A percentile compares a stretch with the other conserved stretches of the same genome.
phyloP scores from a whole-genome alignment of 2,329 filamentous ascomycete genomes.

The Aspergillus sp. region DNA sequence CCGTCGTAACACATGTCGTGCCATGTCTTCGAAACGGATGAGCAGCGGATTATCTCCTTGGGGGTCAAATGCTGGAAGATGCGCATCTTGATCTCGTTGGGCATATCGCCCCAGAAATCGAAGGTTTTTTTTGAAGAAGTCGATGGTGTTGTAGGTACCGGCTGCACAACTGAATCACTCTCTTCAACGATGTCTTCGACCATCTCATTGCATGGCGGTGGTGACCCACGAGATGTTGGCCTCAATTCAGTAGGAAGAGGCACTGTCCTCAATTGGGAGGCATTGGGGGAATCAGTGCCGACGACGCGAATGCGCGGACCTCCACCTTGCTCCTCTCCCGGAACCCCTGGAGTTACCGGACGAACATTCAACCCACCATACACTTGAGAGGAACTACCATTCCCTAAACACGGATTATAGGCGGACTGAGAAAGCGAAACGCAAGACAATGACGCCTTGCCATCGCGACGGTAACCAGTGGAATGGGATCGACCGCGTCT shows the following conservation, averaged over 20 bases:
- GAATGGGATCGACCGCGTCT: conserved; percentile 59
- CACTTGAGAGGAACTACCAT: conserved; percentile 51
- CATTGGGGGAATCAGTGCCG: conserved; percentile 41
- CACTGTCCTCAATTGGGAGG: conserved; percentile 43
- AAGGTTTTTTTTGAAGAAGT: conserved; percentile 36
- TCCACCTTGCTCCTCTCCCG: conserved; percentile 44
- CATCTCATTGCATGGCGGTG: conserved; percentile 11
- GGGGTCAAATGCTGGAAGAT: conserved; percentile 71
- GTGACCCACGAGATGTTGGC: conserved; percentile 38
- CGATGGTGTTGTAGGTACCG: conserved; percentile 2
- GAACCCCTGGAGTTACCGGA: conserved; percentile 45
- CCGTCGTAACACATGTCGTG: conserved; percentile 85
- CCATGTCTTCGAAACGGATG: conserved; percentile 70
- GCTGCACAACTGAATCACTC: neutral
- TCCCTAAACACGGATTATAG: conserved; percentile 48
- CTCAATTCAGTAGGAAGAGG: conserved; percentile 59
- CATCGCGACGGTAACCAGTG: conserved; percentile 57
- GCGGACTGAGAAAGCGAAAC: conserved; percentile 52
- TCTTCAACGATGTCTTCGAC: conserved; percentile 12
- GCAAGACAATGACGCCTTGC: conserved; percentile 60
- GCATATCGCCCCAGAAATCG: conserved; percentile 75
- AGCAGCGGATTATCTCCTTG: conserved; percentile 72
- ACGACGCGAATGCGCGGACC: conserved; percentile 51
- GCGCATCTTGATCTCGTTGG: conserved; percentile 71
- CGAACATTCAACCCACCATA: conserved; percentile 51